Conservation (phyloP, 176 grass and related monocot genomes). For the Bolboschoenus planiculmis region DNA sequence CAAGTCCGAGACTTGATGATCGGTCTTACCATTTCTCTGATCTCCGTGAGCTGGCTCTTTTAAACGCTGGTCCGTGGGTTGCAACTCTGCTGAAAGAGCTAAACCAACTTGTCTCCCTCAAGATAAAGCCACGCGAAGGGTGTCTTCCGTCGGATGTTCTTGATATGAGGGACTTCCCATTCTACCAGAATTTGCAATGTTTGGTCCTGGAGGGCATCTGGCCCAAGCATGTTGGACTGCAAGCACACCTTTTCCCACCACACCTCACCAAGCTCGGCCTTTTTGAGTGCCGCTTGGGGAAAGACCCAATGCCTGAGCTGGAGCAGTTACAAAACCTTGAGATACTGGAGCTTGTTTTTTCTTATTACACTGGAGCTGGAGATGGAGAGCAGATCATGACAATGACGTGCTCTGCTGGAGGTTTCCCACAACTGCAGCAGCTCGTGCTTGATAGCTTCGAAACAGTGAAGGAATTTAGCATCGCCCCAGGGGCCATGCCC, state of each 20-base stretch:
- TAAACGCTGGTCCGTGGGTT: background rate
- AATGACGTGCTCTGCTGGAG: background rate
- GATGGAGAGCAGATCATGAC: background rate
- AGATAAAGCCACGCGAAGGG: too few species aligned
- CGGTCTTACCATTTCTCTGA: background rate
- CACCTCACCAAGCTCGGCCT: background rate
- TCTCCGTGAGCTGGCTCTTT: background rate
- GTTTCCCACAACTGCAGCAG: background rate
- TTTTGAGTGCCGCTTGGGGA: background rate
- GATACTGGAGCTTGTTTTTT: background rate
- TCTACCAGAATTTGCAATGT: background rate
- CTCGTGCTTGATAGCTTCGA: background rate
- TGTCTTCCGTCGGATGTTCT: background rate
- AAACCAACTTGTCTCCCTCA: background rate
- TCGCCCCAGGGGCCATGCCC: background rate
- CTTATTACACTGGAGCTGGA: background rate
- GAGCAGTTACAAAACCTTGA: background rate
- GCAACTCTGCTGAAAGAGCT: background rate
- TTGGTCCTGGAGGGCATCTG: background rate
- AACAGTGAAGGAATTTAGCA: background rate
- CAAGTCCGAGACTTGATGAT: background rate
- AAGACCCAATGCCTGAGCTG: background rate
- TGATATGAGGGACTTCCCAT: background rate
- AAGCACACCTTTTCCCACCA: background rate
- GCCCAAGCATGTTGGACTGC: background rate